Evolutionary conservation across 306 rosid genomes (phyloP).

Genomic region (Mimosa bimucronata): DNA sequence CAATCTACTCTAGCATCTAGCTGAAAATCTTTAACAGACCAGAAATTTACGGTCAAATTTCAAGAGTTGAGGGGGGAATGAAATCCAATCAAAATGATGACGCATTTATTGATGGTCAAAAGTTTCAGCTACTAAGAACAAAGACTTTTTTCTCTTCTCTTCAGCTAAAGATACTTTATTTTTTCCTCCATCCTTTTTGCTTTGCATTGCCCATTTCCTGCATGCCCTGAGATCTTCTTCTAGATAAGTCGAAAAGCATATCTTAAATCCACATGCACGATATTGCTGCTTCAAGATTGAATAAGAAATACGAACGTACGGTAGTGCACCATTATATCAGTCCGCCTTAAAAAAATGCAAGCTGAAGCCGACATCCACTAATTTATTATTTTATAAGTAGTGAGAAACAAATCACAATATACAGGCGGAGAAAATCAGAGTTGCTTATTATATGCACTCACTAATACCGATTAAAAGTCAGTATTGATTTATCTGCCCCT

Average conservation of each 20-base stretch:
- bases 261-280: conserved; percentile 36
- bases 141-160: conserved; percentile 49
- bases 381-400: conserved; percentile 26
- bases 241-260: conserved; percentile 25
- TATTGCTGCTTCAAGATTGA: conserved; percentile 11
- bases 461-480: background rate
- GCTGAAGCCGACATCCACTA: background rate
- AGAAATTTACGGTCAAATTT: too few species aligned
- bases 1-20: background rate
- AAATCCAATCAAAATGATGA: conserved; percentile 37
- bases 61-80: background rate
- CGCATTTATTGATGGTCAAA: conserved; percentile 40
- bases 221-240: conserved; percentile 8
- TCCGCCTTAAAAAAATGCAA: background rate
- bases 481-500: conserved; percentile 1
- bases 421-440: conserved; percentile 5
- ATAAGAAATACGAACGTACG: conserved; percentile 37
- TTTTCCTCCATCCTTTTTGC: conserved; percentile 42
- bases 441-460: conserved; percentile 16
- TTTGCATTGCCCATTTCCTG: conserved; percentile 53
- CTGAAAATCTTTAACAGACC: too few species aligned
- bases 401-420: conserved; percentile 6
- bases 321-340: conserved; percentile 21
- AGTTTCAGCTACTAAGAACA: conserved; percentile 27
- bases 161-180: conserved; percentile 31